Evolutionary conservation across 164 flowering plant species (phyloP).

Genomic region (Vitis labrusca): DNA sequence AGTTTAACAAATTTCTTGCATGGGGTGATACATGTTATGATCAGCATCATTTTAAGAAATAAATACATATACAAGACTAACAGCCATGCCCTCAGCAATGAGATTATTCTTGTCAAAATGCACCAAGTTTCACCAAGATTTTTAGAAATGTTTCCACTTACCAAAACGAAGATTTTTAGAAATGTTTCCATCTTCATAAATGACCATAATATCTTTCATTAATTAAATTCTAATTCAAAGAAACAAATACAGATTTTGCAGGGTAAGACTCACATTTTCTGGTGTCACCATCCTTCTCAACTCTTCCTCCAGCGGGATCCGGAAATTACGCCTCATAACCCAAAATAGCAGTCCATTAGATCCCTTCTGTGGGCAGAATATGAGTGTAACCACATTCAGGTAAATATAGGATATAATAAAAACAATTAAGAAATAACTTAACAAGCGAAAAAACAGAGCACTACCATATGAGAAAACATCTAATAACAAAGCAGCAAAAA

Average conservation of each 20-base stretch:
- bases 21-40: too few species aligned
- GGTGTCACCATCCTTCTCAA: constrained; percentile 85
- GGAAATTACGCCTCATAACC: constrained; percentile 76
- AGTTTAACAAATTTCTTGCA: too few species aligned
- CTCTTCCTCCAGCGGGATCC: constrained; percentile 84
- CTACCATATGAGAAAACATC: neutral
- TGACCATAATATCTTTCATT: neutral
- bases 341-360: constrained; percentile 62
- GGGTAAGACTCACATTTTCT: constrained; percentile 67
- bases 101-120: too few species aligned
- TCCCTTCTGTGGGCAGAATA: constrained; percentile 44
- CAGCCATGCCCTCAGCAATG: too few species aligned
- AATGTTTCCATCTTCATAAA: too few species aligned
- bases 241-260: neutral
- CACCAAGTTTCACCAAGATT: too few species aligned
- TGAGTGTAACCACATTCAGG: constrained; percentile 3
- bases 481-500: neutral
- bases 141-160: too few species aligned
- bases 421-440: neutral
- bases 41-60: too few species aligned
- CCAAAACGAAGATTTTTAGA: too few species aligned
- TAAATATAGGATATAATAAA: neutral
- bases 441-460: too few species aligned
- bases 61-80: too few species aligned
- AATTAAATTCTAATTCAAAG: neutral